Conservation (phyloP, 371 early-diverging fungal species). For the Mortierella sp. region DNA sequence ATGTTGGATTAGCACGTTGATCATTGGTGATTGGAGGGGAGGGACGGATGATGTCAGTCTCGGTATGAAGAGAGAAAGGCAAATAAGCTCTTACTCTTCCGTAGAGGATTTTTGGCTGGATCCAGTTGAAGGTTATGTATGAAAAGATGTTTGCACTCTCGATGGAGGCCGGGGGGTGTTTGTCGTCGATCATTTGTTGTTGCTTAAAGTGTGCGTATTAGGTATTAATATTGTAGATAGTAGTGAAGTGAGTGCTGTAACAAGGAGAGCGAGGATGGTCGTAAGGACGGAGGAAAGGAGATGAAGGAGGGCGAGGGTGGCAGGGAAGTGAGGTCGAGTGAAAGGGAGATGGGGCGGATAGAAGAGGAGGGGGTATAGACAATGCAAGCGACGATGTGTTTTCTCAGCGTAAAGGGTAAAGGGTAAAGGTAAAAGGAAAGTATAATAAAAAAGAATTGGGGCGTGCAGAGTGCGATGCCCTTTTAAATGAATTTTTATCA, state of each 20-base stretch:
- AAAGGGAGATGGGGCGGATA: neutral
- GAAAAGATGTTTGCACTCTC: conserved; percentile 18
- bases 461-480: neutral
- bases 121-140: conserved; percentile 28
- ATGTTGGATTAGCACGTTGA: neutral
- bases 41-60: neutral
- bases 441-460: neutral
- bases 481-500: neutral
- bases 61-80: neutral
- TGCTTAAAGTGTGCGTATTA: neutral
- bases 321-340: too few species aligned
- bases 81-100: conserved; percentile 15
- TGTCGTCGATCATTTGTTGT: conserved; percentile 8
- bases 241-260: too few species aligned
- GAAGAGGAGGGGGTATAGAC: neutral
- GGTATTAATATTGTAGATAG: neutral
- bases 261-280: neutral
- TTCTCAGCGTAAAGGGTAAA: neutral
- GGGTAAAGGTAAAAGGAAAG: neutral
- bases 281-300: neutral
- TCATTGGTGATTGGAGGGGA: neutral
- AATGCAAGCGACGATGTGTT: neutral
- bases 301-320: neutral
- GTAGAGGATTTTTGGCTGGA: conserved; percentile 23
- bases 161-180: conserved; percentile 28